phyloP scores from a whole-genome alignment of 225 moss, liverwort and hornwort species.

The Bryum argenteum region DNA sequence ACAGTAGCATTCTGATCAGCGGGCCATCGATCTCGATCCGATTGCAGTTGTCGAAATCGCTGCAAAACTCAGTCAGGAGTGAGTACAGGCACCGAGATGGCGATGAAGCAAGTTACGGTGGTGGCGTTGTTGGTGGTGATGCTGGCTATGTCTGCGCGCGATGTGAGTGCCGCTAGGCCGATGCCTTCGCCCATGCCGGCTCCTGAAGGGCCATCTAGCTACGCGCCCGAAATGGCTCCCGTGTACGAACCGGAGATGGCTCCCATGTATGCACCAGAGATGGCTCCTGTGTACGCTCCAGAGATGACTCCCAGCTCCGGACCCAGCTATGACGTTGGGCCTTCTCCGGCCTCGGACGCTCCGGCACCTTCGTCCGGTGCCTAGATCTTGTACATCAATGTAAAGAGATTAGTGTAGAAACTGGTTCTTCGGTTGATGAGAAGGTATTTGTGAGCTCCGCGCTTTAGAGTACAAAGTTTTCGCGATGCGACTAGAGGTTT shows the following conservation, averaged over 20 bases:
- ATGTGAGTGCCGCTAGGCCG: constrained; percentile 10
- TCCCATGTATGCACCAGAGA: constrained; percentile 10
- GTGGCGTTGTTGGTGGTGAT: neutral
- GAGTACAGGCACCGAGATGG: neutral
- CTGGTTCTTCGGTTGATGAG: too few species aligned
- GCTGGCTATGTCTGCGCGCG: neutral
- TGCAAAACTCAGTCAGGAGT: too few species aligned
- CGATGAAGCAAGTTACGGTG: constrained; percentile 11
- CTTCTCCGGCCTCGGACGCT: neutral
- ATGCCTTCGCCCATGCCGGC: neutral
- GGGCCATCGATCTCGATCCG: too few species aligned
- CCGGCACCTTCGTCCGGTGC: constrained; percentile 21
- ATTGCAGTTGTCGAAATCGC: too few species aligned
- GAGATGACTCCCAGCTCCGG: constrained; percentile 12
- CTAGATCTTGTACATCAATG: neutral
- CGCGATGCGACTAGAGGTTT: too few species aligned
- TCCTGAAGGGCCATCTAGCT: neutral
- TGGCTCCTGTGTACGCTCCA: too few species aligned
- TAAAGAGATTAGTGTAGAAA: too few species aligned
- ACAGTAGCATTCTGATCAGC: too few species aligned
- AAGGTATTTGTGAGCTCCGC: too few species aligned
- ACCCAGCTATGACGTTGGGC: too few species aligned
- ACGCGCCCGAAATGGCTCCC: too few species aligned
- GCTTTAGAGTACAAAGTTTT: too few species aligned
- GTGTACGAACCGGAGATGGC: constrained; percentile 20